Conservation (phyloP, 2,329 filamentous ascomycete genomes). For the Phaeophleospora eucalypticola region DNA sequence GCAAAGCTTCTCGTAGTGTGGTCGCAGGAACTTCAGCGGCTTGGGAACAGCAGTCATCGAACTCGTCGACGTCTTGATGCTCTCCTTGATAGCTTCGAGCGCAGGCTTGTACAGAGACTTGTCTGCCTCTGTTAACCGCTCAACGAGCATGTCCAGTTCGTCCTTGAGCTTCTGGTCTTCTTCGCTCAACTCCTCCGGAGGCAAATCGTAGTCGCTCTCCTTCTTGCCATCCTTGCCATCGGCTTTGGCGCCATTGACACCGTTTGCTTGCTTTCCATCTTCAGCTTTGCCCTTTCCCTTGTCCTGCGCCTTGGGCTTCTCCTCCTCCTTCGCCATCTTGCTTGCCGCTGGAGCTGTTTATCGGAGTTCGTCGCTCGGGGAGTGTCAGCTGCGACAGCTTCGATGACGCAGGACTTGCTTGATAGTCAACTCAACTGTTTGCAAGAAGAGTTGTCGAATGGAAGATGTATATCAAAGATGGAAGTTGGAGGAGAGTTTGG, state of each 20-base stretch:
- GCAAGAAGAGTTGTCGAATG: background rate
- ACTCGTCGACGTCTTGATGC: slow-evolving; percentile 97
- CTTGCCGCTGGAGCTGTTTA: slow-evolving; percentile 5
- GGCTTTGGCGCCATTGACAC: slow-evolving; percentile 49
- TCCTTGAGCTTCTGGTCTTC: slow-evolving; percentile 98
- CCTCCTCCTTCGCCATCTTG: slow-evolving; percentile 88
- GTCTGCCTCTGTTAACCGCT: slow-evolving; percentile 87
- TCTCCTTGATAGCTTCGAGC: slow-evolving; percentile 93
- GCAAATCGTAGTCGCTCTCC: slow-evolving; percentile 69
- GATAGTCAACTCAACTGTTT: background rate
- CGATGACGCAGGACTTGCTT: background rate
- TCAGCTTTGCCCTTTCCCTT: slow-evolving; percentile 93
- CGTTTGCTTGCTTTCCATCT: slow-evolving; percentile 61
- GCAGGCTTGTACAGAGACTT: slow-evolving; percentile 83
- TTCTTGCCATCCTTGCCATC: slow-evolving; percentile 63
- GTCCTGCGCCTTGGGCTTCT: slow-evolving; percentile 76
- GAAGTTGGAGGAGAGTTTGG: background rate
- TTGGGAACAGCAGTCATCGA: slow-evolving; percentile 99
- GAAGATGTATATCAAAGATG: background rate
- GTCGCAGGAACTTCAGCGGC: slow-evolving; percentile 93
- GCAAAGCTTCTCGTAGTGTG: slow-evolving; percentile 87
- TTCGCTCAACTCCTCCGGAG: slow-evolving; percentile 85
- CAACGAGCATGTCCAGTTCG: slow-evolving; percentile 96
- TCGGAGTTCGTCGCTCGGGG: background rate
- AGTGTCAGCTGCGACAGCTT: background rate